These are phyloP conservation scores for Cynanchum wilfordii DNA, from an alignment of 257 asterid species.

Conservation along the genomic window DNA sequence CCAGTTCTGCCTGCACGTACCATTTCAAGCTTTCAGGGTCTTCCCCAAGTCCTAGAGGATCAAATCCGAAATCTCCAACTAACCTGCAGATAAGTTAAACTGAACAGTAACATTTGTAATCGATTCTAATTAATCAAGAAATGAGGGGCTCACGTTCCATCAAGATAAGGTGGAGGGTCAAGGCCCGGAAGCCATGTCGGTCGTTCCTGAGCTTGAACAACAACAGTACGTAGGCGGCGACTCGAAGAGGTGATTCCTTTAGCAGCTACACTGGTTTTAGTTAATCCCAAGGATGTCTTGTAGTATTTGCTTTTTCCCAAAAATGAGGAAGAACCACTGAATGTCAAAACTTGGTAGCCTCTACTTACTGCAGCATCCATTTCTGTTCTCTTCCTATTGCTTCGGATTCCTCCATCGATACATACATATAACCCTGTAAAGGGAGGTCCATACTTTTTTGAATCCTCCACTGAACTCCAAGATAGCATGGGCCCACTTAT, in stretches of 20 bases:
- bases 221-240: slow-evolving; percentile 24
- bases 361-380: slow-evolving; percentile 52
- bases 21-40: slow-evolving; percentile 81
- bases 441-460: slow-evolving; percentile 8
- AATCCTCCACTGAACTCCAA: slow-evolving; percentile 8
- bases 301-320: slow-evolving; percentile 26
- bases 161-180: slow-evolving; percentile 84
- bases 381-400: background rate
- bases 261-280: slow-evolving; percentile 27
- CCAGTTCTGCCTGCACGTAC: slow-evolving; percentile 90
- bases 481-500: slow-evolving; percentile 54
- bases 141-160: slow-evolving; percentile 64
- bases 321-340: slow-evolving; percentile 30
- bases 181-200: slow-evolving; percentile 96
- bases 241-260: slow-evolving; percentile 19
- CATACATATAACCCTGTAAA: background rate
- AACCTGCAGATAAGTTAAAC: slow-evolving; percentile 32
- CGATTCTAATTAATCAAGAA: background rate
- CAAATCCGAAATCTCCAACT: slow-evolving; percentile 86
- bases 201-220: slow-evolving; percentile 58
- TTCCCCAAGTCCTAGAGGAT: slow-evolving; percentile 91
- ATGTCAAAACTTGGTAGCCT: slow-evolving; percentile 48
- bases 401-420: background rate
- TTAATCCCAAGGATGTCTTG: slow-evolving; percentile 24
- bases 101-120: background rate